Base-by-base conservation (phyloP, 75 land plant genomes). In the Cunninghamia lanceolata region DNA sequence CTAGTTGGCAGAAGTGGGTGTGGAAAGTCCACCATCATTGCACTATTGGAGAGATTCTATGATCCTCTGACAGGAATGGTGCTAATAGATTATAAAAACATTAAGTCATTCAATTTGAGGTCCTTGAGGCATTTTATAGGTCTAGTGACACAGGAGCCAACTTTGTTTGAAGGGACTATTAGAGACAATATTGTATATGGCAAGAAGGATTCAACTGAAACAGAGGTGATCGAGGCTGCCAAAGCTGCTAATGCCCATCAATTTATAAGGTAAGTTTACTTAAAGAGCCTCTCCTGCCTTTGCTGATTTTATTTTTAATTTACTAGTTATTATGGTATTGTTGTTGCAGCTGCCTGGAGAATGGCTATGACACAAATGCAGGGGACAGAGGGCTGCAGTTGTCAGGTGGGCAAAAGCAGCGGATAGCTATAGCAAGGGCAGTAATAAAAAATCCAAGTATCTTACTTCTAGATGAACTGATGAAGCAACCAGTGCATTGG, bases 1-100 rank as follows among this genome's bases (percentile, higher is more conserved):
- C 87, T 95, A 35, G 97, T 95, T 45, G 97, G 95, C 0, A 92
- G 87, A 74, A 95, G 97, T 53, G 97, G 97, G 19, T 95, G 92
- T 35, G 97, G 97, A 16, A 95, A 95, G 86, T 95, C 97, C 34
- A 93, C 97, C 36, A 86, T 95, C 52, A 91, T 95, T 56, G 88
- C 91, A 1, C 86, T 95, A 10, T 86, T 95, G 39, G 94, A 93
- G 82, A 89, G 97, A 40, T 95, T 94, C 84, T 95, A 95, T 76
- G 97, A 94, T 56, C 95, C 97, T 19, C 8, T 88, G 16, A 87
- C 80, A 19, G 97, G 97, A 16, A 75, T 85, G 16, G 89, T 88
- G 76, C 84, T 73, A 85, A 95, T 88, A 35, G 91, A 93, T 84
- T 93, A 92, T 19, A 32, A 76, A 83, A 93, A 94, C 82, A 85